Percentiles rank a stretch among this genome's conserved stretches.
Evolutionary conservation across 345 rosid genomes (phyloP).

Genomic region (Mercurialis annua): DNA sequence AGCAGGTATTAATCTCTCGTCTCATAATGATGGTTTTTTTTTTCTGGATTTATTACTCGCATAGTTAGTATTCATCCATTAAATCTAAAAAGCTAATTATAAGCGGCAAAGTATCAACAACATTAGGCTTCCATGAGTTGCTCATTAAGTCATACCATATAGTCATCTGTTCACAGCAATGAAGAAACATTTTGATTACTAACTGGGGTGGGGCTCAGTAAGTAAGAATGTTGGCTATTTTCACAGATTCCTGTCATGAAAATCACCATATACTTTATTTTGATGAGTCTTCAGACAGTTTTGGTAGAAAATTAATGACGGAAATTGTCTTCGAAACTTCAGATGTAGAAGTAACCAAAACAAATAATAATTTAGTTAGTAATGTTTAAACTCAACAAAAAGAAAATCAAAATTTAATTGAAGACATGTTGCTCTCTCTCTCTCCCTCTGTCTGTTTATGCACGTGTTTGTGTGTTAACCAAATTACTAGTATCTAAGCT

Average conservation of each 20-base stretch:
- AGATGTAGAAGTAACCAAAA: background rate
- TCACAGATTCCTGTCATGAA: background rate
- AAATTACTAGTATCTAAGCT: too few species aligned
- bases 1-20: constrained; percentile 50
- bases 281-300: background rate
- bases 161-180: too few species aligned
- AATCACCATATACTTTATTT: background rate
- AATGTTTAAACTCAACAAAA: background rate
- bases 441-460: too few species aligned
- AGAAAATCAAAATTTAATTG: background rate
- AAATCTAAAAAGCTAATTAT: background rate
- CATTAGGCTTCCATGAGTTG: too few species aligned
- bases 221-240: background rate
- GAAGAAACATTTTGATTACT: too few species aligned
- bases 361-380: too few species aligned
- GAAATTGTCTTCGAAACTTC: background rate
- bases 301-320: background rate
- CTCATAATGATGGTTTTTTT: background rate
- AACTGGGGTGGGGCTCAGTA: too few species aligned
- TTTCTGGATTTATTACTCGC: background rate
- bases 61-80: background rate
- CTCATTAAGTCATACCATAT: too few species aligned
- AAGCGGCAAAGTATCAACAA: background rate
- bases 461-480: too few species aligned
- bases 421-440: background rate